Base-by-base conservation (phyloP, 2,329 filamentous ascomycete species). In the Fusarium nodosum region DNA sequence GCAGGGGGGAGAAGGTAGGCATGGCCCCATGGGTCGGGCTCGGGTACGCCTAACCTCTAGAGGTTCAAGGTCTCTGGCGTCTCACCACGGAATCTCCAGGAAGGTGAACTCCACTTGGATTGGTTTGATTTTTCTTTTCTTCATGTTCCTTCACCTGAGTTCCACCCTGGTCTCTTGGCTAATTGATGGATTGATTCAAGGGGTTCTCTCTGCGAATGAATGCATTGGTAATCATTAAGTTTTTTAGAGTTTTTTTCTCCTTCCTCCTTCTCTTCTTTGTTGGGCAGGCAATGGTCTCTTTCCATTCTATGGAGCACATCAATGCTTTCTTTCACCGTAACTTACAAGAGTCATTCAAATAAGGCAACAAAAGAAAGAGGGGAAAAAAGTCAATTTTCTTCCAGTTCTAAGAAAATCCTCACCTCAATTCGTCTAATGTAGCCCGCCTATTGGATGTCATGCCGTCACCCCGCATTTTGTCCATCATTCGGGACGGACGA, bases 1-100 rank as follows among this genome's bases (percentile, higher is more conserved):
- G 48, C 48, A 52, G 24, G 48, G 48, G 48, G 18, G 0, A n/a
- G 24, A 39, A 20, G 11, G 48, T 7, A 36, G 16, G 41, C 56
- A 64, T 9, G 15, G 33, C 36, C 36, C 36, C 51, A 46, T 57
- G 47, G 47, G 47, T 51, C 47, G 20, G 48, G 53, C 66, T 75
- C 72, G 71, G 72, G 71, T 72, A 63, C 72, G 71, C 72, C 72
- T 74, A 73, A 75, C 72, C 72, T 74, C 72, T 74, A 74, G 69
- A 71, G 72, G 72, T 72, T 74, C 72, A 66, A 73, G 72, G 72
- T 74, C 66, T 73, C 64, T 47, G 61, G 57, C 56, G 72, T 66
- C 68, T 72, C 71, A 74, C 71, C 72, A 71, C 66, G 66, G 67
- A 68, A 73, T 68, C 64, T 70, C 57, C 46, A 67, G 62, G 67